Base-by-base conservation (phyloP, 2,329 filamentous ascomycete species). In the Pseudomassariella vexata region DNA sequence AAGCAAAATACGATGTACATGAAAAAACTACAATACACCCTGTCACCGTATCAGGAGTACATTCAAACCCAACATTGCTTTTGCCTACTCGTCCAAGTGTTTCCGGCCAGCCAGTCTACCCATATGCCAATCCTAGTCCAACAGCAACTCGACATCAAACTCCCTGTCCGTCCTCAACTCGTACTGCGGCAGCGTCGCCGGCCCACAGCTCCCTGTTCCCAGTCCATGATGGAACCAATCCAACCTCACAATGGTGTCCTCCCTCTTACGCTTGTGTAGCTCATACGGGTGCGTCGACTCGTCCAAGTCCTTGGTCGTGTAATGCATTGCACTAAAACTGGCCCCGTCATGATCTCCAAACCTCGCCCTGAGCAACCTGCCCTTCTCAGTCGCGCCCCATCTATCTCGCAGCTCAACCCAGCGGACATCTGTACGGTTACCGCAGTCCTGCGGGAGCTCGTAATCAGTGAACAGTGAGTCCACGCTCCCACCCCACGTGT, bases 401-500 rank as follows among this genome's bases (percentile, higher is more conserved):
- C 49, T 49, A 14, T 52, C 43, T 5, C 50, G 45, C 33, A 74
- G 60, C 50, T 66, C 62, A 4, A 82, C 65, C 71, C 75, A 82
- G 2, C 73, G 62, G 2, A 73, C 71, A 44, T 83, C 79, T 1
- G 72, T 78, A 12, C 76, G 63, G 50, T 84, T 84, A 0, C 76
- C 75, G 19, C 64, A 67, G 37, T 85, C 81, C 51, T 85, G 81
- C 0, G 80, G 81, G 34, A 74, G 78, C 41, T 85, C 80, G 47
- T 82, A 84, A 25, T 72, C 65, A 2, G 70, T 63, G 50, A 69
- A 74, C 0, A 85, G 58, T 1, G 67, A 60, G 28, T 73, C 67
- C 2, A 77, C 57, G 1, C 43, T 44, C 9, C 51, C 44, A 3
- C 59, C 59, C 56, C 66, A 78, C 29, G 66, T 70, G 6, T 75